Base-by-base conservation (phyloP, 2,329 filamentous ascomycete species). In the Apiospora malaysiana region DNA sequence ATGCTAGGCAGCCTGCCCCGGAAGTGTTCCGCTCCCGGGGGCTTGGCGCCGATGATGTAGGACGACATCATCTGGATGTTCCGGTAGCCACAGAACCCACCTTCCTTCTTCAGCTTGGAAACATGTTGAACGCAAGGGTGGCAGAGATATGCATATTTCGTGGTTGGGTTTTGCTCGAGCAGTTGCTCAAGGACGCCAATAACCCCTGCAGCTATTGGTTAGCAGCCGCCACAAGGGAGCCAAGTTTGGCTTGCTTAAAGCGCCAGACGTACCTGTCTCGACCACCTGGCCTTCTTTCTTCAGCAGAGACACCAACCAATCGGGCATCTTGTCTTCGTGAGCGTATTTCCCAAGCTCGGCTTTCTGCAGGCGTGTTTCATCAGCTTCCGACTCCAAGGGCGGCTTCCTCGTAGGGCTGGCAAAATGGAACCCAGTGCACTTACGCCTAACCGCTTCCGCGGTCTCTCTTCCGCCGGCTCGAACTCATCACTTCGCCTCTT, bases 41-140 rank as follows among this genome's bases (percentile, higher is more conserved):
- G 85, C 49, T 83, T 80, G 1, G 88, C 83, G 10, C 87, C 88
- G 71, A 91, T 88, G 25, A 98, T 89, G 79, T 94, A 95, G 0
- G 94, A 95, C 18, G 92, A 84, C 75, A 98, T 82, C 91, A 97
- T 97, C 79, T 98, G 96, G 43, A 97, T 97, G 78, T 97, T 98
- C 51, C 95, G 89, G 79, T 98, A 98, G 4, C 95, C 95, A 79
- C 95, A 98, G 79, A 98, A 98, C 7, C 94, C 93, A 27, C 94
- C 90, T 83, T 97, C 95, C 72, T 85, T 87, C n/a, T 87, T 88
- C 69, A 97, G 85, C 77, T 97, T 97, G 68, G 93, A 93, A 37
- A 98, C 87, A 77, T 98, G 95, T 67, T 90, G 86, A 0, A 94
- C 92, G 66, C 86, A 85, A 0, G 92, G 88, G 76, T 94, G 90